These are phyloP conservation scores for Pelargonium cotyledonis DNA, from an alignment of 441 rosid species.

Conservation along the genomic window DNA sequence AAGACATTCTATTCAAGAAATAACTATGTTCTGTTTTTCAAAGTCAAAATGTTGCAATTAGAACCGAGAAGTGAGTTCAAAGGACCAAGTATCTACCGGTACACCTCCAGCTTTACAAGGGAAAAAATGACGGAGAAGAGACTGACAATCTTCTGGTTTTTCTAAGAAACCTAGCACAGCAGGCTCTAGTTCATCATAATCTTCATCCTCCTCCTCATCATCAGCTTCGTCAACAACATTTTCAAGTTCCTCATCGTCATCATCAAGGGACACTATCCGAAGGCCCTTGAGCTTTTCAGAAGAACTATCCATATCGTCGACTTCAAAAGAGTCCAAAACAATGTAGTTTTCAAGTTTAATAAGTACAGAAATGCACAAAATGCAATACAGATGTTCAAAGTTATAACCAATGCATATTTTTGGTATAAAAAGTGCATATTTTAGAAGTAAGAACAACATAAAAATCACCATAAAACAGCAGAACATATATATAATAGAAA, in stretches of 20 bases:
- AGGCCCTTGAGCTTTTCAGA: constrained; percentile 43
- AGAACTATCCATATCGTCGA: constrained; percentile 27
- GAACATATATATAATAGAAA: no score
- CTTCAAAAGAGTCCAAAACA: constrained; percentile 13
- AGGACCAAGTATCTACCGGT: constrained; percentile 24
- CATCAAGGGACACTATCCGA: constrained; percentile 45
- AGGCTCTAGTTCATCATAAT: constrained; percentile 42
- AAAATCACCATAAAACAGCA: no score
- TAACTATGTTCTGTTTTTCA: background rate
- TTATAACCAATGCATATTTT: no score
- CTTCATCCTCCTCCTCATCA: constrained; percentile 53
- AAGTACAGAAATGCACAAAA: no score
- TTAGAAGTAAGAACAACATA: no score
- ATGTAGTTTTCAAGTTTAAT: no score
- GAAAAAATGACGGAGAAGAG: background rate
- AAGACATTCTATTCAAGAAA: background rate
- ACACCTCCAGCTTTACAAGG: constrained; percentile 4
- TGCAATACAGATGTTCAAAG: no score
- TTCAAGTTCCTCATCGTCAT: constrained; percentile 25
- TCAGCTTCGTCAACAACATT: constrained; percentile 23
- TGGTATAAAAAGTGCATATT: no score
- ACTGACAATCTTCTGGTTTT: background rate
- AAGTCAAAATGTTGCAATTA: background rate
- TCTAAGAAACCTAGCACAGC: constrained; percentile 30
- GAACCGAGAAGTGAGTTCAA: background rate